These are phyloP conservation scores for Psilocybe mexicana DNA, from an alignment of 1,284 basidiomycete species.

Conservation along the genomic window DNA sequence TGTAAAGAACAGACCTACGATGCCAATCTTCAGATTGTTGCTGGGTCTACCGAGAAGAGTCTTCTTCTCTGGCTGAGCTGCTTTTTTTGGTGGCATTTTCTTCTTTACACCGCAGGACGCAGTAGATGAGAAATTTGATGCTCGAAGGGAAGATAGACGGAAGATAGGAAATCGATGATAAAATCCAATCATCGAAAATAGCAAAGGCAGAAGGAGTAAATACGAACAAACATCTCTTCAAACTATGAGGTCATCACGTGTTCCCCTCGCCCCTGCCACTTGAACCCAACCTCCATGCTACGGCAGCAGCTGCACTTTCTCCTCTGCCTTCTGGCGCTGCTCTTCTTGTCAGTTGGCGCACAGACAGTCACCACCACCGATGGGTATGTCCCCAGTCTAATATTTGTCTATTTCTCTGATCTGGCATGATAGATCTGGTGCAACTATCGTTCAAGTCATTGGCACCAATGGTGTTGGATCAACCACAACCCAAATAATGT, in stretches of 20 bases:
- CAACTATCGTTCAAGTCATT: slow-evolving; percentile 54
- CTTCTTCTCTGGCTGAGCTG: slow-evolving; percentile 77
- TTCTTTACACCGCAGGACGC: slow-evolving; percentile 38
- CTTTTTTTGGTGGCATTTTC: slow-evolving; percentile 89
- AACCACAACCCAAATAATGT: slow-evolving; percentile 50
- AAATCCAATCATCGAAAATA: slow-evolving; percentile 15
- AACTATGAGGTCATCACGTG: not conserved
- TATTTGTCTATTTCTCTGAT: not conserved
- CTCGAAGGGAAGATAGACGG: slow-evolving; percentile 6
- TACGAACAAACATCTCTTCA: slow-evolving; percentile 12
- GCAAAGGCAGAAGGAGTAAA: slow-evolving; percentile 20
- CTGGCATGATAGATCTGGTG: slow-evolving; percentile 47
- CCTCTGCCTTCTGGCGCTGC: slow-evolving; percentile 29
- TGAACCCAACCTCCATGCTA: slow-evolving; percentile 8
- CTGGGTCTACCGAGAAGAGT: slow-evolving; percentile 83
- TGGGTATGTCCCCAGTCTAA: slow-evolving; percentile 33
- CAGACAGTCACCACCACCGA: slow-evolving; percentile 50
- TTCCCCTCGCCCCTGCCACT: not conserved
- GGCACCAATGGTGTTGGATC: slow-evolving; percentile 44
- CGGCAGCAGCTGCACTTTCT: slow-evolving; percentile 2
- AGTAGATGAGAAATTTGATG: slow-evolving; percentile 27
- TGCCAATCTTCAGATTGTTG: slow-evolving; percentile 95
- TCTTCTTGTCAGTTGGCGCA: slow-evolving; percentile 33
- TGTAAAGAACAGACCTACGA: slow-evolving; percentile 76
- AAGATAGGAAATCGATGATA: slow-evolving; percentile 24